Conservation (phyloP, 2,329 filamentous ascomycete genomes). For the Alternaria infectoria region DNA sequence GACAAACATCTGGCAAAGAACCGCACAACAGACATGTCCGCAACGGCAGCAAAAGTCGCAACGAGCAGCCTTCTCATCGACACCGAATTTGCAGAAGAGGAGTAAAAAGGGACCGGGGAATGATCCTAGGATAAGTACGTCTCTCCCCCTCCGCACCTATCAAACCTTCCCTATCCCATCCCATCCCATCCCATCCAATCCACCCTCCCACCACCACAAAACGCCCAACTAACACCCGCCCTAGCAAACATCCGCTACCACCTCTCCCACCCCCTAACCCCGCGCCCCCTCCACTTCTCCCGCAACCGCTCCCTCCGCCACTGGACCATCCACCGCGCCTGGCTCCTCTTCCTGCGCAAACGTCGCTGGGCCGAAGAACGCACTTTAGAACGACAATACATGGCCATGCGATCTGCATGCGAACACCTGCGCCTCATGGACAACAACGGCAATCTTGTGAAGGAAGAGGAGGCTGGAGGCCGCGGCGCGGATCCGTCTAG, state of each 20-base stretch:
- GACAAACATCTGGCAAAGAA: conserved; percentile 9
- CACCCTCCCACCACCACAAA: background rate
- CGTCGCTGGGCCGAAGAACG: conserved; percentile 67
- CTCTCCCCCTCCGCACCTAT: background rate
- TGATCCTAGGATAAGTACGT: conserved; percentile 45
- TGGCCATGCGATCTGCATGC: conserved; percentile 82
- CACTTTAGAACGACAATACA: conserved; percentile 80
- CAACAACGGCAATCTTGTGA: conserved; percentile 48
- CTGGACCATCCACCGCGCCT: conserved; percentile 98
- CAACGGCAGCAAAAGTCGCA: conserved; percentile 1
- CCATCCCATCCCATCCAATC: background rate
- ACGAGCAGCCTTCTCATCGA: conserved; percentile 38
- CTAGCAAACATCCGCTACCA: conserved; percentile 68
- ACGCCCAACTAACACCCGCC: background rate
- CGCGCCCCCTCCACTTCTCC: conserved; percentile 83
- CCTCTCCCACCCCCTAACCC: conserved; percentile 71
- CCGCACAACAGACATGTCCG: conserved; percentile 16
- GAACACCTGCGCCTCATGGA: conserved; percentile 74
- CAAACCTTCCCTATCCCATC: background rate
- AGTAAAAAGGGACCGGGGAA: conserved; percentile 27
- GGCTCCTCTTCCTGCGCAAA: conserved; percentile 79
- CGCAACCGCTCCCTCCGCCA: conserved; percentile 88
- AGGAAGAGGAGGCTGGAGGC: conserved; percentile 59
- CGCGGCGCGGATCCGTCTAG: conserved; percentile 54
- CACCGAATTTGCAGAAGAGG: conserved; percentile 34